Evolutionary conservation across 257 asterid species (phyloP), one percentile per base, ranked within the genome.

Genomic region (Jacaranda mimosifolia): DNA sequence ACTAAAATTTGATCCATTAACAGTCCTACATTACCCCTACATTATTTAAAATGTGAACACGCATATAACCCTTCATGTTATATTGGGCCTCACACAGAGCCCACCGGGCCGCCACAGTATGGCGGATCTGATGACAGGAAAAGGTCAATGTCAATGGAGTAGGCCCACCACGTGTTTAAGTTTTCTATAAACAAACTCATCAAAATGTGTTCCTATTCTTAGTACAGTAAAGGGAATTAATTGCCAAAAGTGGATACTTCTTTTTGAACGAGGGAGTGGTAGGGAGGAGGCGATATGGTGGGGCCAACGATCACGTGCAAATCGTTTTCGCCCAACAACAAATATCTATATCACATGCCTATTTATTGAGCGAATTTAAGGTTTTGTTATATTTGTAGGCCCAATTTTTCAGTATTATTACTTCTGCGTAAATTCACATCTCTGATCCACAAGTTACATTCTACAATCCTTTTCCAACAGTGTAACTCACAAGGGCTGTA

Each of bases 251-350:
- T 46, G 62, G 72, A 43, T 48, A 18, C 36, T 63, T 64, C 1
- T 8, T 2, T 18, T 46, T 19, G 42, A 3, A 55, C 42, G 36
- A 18, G 3, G 12, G 9, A 18, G 14, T 9, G n/a, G n/a, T n/a
- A n/a, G 42, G 4, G 32, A 1, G 48, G 52, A 21, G 3, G 53
- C 42, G 57, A 38, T 40, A 19, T n/a, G n/a, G 39, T 48, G 84
- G 86, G 79, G 36, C 81, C 88, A 69, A 42, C 4, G 6, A 74
- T 87, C 92, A 87, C 91, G 82, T 89, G 89, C 87, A 82, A 74
- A 70, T 75, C 81, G 79, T 78, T 89, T 68, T 74, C 74, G 80
- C 87, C 84, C 91, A 80, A 82, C 90, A 86, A 81, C 70, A 73
- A 32, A 76, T 84, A 83, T 77, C 86, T 75, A 48, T 35, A 38